Evolutionary conservation across 169 alveolate genomes (phyloP).

Genomic region (Cryptosporidium muris): DNA sequence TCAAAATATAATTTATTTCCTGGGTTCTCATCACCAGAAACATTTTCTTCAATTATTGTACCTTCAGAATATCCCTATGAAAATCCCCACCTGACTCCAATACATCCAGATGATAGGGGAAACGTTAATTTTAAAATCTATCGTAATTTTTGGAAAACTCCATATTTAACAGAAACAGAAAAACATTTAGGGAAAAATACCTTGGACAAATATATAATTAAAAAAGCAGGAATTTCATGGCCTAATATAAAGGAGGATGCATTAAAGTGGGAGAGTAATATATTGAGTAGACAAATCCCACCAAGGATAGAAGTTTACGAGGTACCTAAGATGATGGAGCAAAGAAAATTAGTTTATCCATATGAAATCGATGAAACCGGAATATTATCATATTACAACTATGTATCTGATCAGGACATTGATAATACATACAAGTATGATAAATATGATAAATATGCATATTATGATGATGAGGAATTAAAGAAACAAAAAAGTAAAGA

Average conservation of each 20-base stretch:
- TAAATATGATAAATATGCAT: conserved; percentile 37
- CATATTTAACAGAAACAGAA: conserved; percentile 7
- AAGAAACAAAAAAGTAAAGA: conserved; percentile 26
- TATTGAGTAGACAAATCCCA: neutral
- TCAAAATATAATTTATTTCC: conserved; percentile 40
- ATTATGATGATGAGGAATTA: conserved; percentile 27
- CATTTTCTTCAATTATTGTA: conserved; percentile 26
- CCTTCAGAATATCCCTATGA: conserved; percentile 19
- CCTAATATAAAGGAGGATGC: conserved; percentile 11
- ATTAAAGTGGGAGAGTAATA: conserved; percentile 8
- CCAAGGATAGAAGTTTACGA: neutral
- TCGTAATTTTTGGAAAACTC: conserved; percentile 54
- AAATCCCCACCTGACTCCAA: conserved; percentile 16
- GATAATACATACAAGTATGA: conserved; percentile 16
- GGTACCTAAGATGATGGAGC: conserved; percentile 1
- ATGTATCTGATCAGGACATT: conserved; percentile 3
- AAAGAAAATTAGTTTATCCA: neutral
- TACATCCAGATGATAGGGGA: conserved; percentile 51
- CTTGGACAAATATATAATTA: neutral
- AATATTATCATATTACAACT: conserved; percentile 13
- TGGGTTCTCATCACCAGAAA: neutral
- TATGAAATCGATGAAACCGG: conserved; percentile 15
- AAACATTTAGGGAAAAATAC: conserved; percentile 6
- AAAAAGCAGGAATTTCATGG: conserved; percentile 20
- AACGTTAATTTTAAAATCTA: conserved; percentile 12